Conservation (phyloP, 2,329 filamentous ascomycete genomes). For the Juglanconis sp. region DNA sequence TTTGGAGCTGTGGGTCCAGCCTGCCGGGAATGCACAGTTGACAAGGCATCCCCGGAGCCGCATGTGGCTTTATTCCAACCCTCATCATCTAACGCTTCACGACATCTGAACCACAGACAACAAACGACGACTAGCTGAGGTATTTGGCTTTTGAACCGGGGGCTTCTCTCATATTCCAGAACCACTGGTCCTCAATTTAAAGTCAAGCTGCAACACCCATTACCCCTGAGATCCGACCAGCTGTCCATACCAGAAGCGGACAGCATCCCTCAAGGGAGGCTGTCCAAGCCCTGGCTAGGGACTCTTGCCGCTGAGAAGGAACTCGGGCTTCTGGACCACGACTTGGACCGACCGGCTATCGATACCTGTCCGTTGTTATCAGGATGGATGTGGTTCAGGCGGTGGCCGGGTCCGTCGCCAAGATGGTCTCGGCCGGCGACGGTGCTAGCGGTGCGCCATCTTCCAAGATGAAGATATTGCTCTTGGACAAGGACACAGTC, state of each 20-base stretch:
- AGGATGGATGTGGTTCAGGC: conserved; percentile 92
- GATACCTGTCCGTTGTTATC: conserved; percentile 13
- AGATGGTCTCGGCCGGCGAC: conserved; percentile 88
- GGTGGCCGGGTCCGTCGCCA: conserved; percentile 90
- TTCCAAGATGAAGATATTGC: conserved; percentile 96
- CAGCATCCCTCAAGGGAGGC: background rate
- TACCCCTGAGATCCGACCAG: background rate
- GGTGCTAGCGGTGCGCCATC: conserved; percentile 62
- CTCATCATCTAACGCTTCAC: conserved; percentile 5
- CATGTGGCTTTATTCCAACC: conserved; percentile 14
- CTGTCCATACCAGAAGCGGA: conserved; percentile 6
- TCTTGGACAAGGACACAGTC: conserved; percentile 91
- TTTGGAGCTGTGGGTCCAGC: background rate
- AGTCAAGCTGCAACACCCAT: background rate
- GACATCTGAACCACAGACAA: background rate
- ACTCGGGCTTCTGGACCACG: background rate
- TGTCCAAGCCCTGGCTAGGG: background rate
- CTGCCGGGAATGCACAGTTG: conserved; percentile 2
- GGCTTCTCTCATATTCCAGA: too few species aligned
- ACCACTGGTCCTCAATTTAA: background rate
- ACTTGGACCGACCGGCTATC: background rate
- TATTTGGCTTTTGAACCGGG: too few species aligned
- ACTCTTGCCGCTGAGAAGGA: background rate
- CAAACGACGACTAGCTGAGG: background rate
- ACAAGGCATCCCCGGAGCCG: conserved; percentile 13